phyloP scores from a whole-genome alignment of 148 eudicot genomes.

The Chenopodium quinoa region DNA sequence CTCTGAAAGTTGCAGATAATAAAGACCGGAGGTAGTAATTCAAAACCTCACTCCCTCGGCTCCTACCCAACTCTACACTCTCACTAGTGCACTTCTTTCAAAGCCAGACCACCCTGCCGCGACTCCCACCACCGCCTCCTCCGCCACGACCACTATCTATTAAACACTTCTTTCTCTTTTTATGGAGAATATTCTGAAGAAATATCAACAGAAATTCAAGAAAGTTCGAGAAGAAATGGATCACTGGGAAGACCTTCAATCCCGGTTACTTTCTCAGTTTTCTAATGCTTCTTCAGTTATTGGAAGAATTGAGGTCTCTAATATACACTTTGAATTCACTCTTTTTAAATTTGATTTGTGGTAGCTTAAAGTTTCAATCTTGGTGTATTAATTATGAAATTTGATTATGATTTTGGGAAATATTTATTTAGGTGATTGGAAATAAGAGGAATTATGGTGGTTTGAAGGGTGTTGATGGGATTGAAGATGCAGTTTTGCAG shows the following conservation, averaged over 20 bases:
- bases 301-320: constrained; percentile 42
- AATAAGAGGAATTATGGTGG: constrained; percentile 60
- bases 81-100: no score
- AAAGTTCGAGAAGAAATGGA: constrained; percentile 46
- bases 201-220: constrained; percentile 49
- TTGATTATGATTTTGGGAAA: neutral
- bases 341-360: constrained; percentile 1
- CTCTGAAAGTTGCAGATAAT: no score
- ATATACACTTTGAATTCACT: neutral
- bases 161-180: neutral
- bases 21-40: no score
- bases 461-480: constrained; percentile 57
- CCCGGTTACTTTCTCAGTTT: constrained; percentile 49
- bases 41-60: no score
- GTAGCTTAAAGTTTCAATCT: constrained; percentile 1
- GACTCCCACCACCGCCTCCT: neutral
- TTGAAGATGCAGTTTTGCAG: constrained; percentile 46
- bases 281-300: constrained; percentile 52
- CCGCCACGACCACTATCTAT: neutral
- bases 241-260: constrained; percentile 55
- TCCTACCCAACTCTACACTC: no score
- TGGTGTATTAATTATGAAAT: neutral
- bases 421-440: constrained; percentile 44
- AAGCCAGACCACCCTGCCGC: neutral
- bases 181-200: constrained; percentile 56